Base-by-base conservation (phyloP, 2,329 filamentous ascomycete genomes). In the Trichoderma polysporum region DNA sequence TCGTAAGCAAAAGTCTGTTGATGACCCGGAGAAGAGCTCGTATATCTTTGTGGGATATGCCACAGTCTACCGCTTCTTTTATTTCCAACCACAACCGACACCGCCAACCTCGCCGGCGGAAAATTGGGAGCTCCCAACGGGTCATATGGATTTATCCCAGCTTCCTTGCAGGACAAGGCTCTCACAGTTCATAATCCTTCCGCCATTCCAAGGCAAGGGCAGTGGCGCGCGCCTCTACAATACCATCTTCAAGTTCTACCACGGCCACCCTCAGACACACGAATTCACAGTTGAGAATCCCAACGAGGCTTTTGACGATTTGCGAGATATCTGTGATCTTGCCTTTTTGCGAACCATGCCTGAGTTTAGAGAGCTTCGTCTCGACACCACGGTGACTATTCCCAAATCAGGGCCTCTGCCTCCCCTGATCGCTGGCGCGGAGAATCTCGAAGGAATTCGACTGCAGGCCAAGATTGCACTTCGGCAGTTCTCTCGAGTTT, bases 241-340 rank as follows among this genome's bases (percentile, higher is more conserved):
- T 68, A 84, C 88, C 57, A 92, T 98, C 71, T 94, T 93, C 74
- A 80, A 85, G 8, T 80, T 88, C 71, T 91, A 92, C 70, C 84
- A 91, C 67, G 83, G 86, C 37, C 86, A 91, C 66, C 77, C 86
- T 0, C 88, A 90, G 68, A 90, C 93, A 8, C 84, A 88, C 64
- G 94, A 98, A 76, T 86, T 99, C 73, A 96, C 94, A 0, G 90
- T 99, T 6, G 95, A 99, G 79, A 94, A 98, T 69, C 96, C 95
- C 0, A 98, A 92, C 74, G 91, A 94, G 75, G 88, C 86, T 1
- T 96, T 96, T 72, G 91, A 95, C 74, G 88, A 92, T 68, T 82
- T 96, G 73, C 87, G 92, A 71, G 92, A 95, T 74, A 82, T 90
- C 60, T 89, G 88, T 72, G 92, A 96, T 73, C 80, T 94, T 35